These are phyloP conservation scores for Trypanosoma platydactyli DNA, from an alignment of 208 protist species.

Conservation along the genomic window DNA sequence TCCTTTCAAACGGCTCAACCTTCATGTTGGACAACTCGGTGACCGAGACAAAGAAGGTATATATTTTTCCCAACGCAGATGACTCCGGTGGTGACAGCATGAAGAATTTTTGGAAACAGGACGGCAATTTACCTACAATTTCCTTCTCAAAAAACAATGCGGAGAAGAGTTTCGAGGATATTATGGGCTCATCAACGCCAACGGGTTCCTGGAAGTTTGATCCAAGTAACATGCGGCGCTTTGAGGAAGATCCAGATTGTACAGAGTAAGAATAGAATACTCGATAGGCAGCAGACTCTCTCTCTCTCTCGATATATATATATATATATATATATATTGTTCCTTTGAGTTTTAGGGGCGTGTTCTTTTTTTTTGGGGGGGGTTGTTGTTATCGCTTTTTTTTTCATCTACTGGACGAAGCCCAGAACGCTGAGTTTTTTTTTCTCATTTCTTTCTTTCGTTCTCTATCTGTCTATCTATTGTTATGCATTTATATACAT, in stretches of 20 bases:
- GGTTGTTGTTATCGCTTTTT: not conserved
- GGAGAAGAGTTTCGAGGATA: not conserved
- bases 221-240: not conserved
- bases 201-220: not conserved
- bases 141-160: not conserved
- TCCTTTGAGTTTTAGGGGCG: too few species aligned
- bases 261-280: too few species aligned
- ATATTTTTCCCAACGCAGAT: too few species aligned
- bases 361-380: not conserved
- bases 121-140: not conserved
- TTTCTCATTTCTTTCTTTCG: not conserved
- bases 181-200: not conserved
- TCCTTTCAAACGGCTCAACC: too few species aligned
- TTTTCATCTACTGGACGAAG: too few species aligned
- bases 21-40: too few species aligned
- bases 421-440: too few species aligned
- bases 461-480: not conserved
- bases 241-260: not conserved
- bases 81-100: not conserved
- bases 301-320: too few species aligned
- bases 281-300: too few species aligned
- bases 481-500: conserved; percentile 4
- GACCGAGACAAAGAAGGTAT: too few species aligned
- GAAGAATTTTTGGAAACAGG: not conserved
- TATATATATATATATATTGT: too few species aligned